Percentiles rank a stretch among this genome's conserved stretches.
Conservation (phyloP, 805 yeast genomes). For the Saccharomycopsis amapae region DNA sequence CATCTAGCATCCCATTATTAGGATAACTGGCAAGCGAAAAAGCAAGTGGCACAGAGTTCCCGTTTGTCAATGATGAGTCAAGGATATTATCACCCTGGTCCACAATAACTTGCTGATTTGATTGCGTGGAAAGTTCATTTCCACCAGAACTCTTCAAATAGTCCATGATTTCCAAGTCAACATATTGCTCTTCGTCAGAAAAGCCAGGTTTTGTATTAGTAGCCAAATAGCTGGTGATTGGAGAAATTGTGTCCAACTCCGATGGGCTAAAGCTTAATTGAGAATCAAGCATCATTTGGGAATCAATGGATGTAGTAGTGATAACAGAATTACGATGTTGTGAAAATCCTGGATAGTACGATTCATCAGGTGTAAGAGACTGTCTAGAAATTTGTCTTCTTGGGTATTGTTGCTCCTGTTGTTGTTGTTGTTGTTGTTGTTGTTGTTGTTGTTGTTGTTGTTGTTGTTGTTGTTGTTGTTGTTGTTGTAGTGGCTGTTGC, state of each 20-base stretch:
- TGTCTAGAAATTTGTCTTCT: neutral
- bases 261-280: neutral
- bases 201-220: neutral
- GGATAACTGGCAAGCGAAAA: no score
- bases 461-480: neutral
- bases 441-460: neutral
- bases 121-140: no score
- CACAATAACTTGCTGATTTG: no score
- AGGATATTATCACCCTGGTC: no score
- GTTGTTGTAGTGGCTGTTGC: neutral
- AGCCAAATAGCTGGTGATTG: neutral
- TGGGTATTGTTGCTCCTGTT: neutral
- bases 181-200: no score
- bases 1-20: no score
- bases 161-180: no score
- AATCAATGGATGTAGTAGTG: conserved; percentile 1
- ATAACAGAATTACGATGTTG: conserved; percentile 1
- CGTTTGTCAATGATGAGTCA: no score
- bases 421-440: neutral
- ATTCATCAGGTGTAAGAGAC: neutral
- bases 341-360: neutral
- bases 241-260: neutral
- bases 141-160: no score
- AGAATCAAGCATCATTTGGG: neutral
- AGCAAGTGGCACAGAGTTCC: no score